Evolutionary conservation across 2,329 filamentous ascomycete species (phyloP), one percentile per base, ranked within the genome.

Genomic region (Hymenoscyphus fructigenus): DNA sequence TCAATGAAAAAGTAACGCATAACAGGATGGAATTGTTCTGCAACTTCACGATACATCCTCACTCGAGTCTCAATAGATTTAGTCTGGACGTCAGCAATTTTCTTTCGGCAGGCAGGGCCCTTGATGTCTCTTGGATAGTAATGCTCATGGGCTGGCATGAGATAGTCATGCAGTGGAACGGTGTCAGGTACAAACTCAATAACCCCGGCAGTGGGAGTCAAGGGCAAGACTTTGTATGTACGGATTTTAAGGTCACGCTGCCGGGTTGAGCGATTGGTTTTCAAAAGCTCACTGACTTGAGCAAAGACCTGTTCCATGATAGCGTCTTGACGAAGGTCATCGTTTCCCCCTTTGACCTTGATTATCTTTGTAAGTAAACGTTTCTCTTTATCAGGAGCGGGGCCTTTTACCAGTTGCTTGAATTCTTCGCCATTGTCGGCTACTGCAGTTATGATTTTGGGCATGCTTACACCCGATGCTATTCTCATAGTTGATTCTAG

Each of bases 301-400:
- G 93, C 92, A 76, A 99, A 99, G 1, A 99, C 95, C 78, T 99
- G 95, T 78, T 99, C 96, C 96, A 99, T 99, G 81, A 88, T 99
- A 56, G 94, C 92, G 74, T 99, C 95, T 79, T 99, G 95, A 9
- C 96, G 91, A 14, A 99, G 84, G 75, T 99, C 94, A 76, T 99
- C 95, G 74, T 94, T 94, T 20, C 95, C 93, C 67, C 93, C 93
- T 82, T 99, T 99, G 75, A 97, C 88, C 82, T 88, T 68, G 10
- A 28, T 17, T 65, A 59, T 59, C 50, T 76, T 63, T 75, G 72
- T 59, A 59, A 26, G 44, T 17, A 64, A 63, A 63, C 62, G 23
- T 10, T 32, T n/a, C 15, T 14, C 20, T 14, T 26, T 10, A 53
- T 26, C 6, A 55, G 47, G 9, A 26, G 10, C 59, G n/a, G 32